Evolutionary conservation across 2,329 filamentous ascomycete species (phyloP), one percentile per base, ranked within the genome.

Genomic region (Microcyclospora pomicola): DNA sequence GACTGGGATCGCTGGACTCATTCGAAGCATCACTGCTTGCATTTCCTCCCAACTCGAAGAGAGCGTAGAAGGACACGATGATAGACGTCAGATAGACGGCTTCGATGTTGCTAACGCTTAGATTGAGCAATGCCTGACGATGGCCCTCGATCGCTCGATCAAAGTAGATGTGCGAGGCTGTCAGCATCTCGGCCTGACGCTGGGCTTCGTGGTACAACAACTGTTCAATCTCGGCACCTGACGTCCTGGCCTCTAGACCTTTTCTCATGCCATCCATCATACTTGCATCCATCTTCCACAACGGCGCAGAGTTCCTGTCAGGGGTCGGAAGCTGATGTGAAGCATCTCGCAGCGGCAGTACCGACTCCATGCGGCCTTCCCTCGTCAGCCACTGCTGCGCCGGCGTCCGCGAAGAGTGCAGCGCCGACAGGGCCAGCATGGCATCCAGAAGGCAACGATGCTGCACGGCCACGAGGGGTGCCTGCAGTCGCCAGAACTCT

Each of bases 81-180:
- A 49, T 40, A 2, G 50, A 51, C 10, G 46, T 41, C 13, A 47
- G 37, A 37, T 49, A 53, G 13, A 47, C 42, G 9, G 46, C 47
- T 28, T 49, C 44, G 27, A 45, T 39, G 30, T 44, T 51, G 5
- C 49, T 45, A 15, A 34, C 30, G 6, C 34, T 45, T 3, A 52
- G 33, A 9, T 36, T 28, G 7, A 33, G 27, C n/a, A 53, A 38
- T 11, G 45, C 43, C 14, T 33, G 39, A 5, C 41, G 39, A 15
- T 52, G 48, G 12, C 47, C 48, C n/a, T 48, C 47, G 11, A 53
- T 42, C 9, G 50, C 50, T 28, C 48, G 42, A 15, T 52, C 45
- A 33, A 49, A 44, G 39, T 53, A 52, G 34, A 43, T 39, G 12
- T 49, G 44, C 2, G 49, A 47, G 15, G 42, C 38, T 10, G 39